Evolutionary conservation across 495 filamentous ascomycete species (phyloP).

Genomic region (Sabuloglossum arenarium): DNA sequence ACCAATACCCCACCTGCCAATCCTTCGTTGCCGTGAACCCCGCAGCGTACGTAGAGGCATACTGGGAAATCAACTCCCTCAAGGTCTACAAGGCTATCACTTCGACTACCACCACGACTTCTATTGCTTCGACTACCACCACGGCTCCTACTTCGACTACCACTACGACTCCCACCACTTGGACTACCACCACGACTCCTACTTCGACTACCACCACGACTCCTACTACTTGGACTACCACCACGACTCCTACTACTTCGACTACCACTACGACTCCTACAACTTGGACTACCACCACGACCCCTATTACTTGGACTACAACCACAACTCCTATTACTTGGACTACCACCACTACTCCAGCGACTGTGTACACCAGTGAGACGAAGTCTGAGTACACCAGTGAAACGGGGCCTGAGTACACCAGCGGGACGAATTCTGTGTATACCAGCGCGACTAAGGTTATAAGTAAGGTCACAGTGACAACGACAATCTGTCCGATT

Average conservation of each 20-base stretch:
- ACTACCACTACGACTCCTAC: not conserved
- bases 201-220: not conserved
- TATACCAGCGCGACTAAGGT: too few species aligned
- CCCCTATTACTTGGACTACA: not conserved
- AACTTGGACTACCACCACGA: not conserved
- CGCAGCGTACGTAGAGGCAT: constrained; percentile 35
- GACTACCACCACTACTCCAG: not conserved
- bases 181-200: not conserved
- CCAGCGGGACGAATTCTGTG: too few species aligned
- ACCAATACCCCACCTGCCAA: constrained; percentile 26
- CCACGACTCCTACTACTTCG: not conserved
- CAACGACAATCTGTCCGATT: too few species aligned
- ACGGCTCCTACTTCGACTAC: not conserved
- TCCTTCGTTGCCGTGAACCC: constrained; percentile 44
- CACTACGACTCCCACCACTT: not conserved
- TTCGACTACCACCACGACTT: not conserved
- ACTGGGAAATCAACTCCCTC: constrained; percentile 53
- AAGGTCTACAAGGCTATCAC: constrained; percentile 25
- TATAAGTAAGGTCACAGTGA: too few species aligned
- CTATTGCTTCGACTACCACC: too few species aligned
- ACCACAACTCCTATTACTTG: not conserved
- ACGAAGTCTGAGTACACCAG: too few species aligned
- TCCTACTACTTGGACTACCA: not conserved
- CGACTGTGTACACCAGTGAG: too few species aligned
- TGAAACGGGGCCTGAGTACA: too few species aligned